These are phyloP conservation scores for Torulaspora pretoriensis DNA, from an alignment of 1,139 yeast species.

Conservation along the genomic window DNA sequence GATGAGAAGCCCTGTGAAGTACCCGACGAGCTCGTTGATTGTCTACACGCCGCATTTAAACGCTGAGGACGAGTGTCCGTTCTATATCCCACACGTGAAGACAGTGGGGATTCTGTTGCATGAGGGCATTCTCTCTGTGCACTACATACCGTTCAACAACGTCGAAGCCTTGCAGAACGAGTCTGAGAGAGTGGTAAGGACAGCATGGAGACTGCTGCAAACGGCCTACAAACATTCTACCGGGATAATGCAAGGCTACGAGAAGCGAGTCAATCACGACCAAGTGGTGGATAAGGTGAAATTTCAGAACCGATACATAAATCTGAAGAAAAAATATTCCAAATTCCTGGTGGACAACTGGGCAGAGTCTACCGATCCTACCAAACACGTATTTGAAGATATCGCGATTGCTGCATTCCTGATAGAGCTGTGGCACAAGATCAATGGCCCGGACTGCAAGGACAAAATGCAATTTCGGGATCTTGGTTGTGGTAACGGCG, in stretches of 20 bases:
- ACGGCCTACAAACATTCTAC: conserved; percentile 80
- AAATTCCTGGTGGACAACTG: conserved; percentile 72
- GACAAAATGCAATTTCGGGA: conserved; percentile 70
- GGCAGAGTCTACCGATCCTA: conserved; percentile 92
- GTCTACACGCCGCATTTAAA: conserved; percentile 73
- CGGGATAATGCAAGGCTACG: conserved; percentile 81
- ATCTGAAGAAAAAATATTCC: conserved; percentile 78
- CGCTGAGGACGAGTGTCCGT: conserved; percentile 65
- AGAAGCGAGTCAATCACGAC: conserved; percentile 86
- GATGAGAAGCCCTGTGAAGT: conserved; percentile 34
- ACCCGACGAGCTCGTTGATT: conserved; percentile 48
- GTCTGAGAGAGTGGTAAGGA: conserved; percentile 65
- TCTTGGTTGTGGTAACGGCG: conserved; percentile 94
- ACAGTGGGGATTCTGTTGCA: conserved; percentile 73
- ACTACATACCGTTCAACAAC: conserved; percentile 62
- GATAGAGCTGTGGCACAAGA: conserved; percentile 77
- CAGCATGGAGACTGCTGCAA: conserved; percentile 71
- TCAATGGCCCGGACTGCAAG: conserved; percentile 43
- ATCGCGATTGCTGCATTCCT: conserved; percentile 92
- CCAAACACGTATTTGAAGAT: conserved; percentile 95
- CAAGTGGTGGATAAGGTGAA: conserved; percentile 74
- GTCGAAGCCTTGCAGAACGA: conserved; percentile 32
- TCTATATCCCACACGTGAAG: conserved; percentile 76
- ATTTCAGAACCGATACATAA: conserved; percentile 79
- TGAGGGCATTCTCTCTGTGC: conserved; percentile 58